These are phyloP conservation scores for Teratosphaeria zuluensis DNA, from an alignment of 2,329 filamentous ascomycete genomes.

Conservation along the genomic window DNA sequence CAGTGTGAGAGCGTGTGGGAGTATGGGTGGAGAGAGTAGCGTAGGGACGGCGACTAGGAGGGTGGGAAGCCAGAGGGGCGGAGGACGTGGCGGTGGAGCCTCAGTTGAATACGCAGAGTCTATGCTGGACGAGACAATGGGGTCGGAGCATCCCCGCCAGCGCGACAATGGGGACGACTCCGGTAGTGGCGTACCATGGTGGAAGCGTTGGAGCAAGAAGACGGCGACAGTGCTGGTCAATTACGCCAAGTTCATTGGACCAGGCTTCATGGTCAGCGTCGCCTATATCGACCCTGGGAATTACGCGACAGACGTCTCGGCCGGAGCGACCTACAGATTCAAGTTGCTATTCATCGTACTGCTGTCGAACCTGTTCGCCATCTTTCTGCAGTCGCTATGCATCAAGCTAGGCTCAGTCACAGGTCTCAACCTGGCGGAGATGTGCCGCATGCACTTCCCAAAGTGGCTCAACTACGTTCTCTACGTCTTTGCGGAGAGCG, in stretches of 20 bases:
- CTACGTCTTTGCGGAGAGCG: constrained; percentile 46
- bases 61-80: neutral
- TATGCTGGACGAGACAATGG: constrained; percentile 16
- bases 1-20: constrained; percentile 3
- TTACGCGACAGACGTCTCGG: constrained; percentile 61
- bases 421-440: constrained; percentile 40
- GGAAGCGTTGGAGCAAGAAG: neutral
- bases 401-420: constrained; percentile 48
- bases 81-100: constrained; percentile 2
- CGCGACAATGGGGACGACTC: neutral
- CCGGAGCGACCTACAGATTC: constrained; percentile 57
- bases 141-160: constrained; percentile 1
- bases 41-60: neutral
- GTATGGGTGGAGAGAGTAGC: neutral
- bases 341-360: constrained; percentile 59
- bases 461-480: constrained; percentile 45
- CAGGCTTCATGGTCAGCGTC: constrained; percentile 52
- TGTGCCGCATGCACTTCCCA: constrained; percentile 41
- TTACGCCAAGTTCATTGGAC: constrained; percentile 49
- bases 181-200: neutral
- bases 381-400: constrained; percentile 58
- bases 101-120: constrained; percentile 12
- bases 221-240: neutral
- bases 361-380: constrained; percentile 60
- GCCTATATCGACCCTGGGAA: constrained; percentile 48